These are phyloP conservation scores for Phytophthora agathidicida DNA, from an alignment of 352 stramenopile species.

Conservation along the genomic window DNA sequence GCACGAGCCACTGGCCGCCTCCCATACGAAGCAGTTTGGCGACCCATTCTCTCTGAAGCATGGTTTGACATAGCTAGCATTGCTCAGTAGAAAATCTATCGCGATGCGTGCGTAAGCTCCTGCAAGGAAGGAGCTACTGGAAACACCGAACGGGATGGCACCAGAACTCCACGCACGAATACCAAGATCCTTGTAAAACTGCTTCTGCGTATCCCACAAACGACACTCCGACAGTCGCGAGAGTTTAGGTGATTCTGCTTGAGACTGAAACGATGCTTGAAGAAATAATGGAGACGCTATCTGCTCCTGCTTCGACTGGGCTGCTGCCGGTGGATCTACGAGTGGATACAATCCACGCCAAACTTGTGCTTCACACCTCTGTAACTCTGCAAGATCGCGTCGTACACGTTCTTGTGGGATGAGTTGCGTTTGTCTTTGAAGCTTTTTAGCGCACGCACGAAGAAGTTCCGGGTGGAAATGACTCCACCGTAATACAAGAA, in stretches of 20 bases:
- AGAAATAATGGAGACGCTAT: constrained; percentile 1
- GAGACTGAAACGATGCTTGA: background rate
- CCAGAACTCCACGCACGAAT: constrained; percentile 79
- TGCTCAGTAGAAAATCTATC: constrained; percentile 55
- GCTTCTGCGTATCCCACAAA: constrained; percentile 79
- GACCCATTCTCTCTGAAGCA: background rate
- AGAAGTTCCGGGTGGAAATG: constrained; percentile 67
- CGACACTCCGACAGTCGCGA: constrained; percentile 55
- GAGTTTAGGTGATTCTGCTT: constrained; percentile 3
- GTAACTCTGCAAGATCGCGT: constrained; percentile 39
- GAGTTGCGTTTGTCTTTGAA: constrained; percentile 55
- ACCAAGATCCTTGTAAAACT: constrained; percentile 80
- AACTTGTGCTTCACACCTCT: constrained; percentile 25
- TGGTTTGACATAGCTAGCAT: constrained; percentile 9
- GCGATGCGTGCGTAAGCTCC: constrained; percentile 60
- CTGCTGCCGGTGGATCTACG: background rate
- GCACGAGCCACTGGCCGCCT: constrained; percentile 81
- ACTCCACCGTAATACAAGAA: constrained; percentile 74
- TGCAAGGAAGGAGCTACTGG: constrained; percentile 79
- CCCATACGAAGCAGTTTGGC: constrained; percentile 85
- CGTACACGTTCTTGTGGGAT: constrained; percentile 53
- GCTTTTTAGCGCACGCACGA: constrained; percentile 39
- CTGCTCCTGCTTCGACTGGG: background rate
- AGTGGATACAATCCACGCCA: constrained; percentile 38
- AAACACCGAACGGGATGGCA: constrained; percentile 79